Evolutionary conservation across 306 rosid species (phyloP).

Genomic region (Carpinus viminea): DNA sequence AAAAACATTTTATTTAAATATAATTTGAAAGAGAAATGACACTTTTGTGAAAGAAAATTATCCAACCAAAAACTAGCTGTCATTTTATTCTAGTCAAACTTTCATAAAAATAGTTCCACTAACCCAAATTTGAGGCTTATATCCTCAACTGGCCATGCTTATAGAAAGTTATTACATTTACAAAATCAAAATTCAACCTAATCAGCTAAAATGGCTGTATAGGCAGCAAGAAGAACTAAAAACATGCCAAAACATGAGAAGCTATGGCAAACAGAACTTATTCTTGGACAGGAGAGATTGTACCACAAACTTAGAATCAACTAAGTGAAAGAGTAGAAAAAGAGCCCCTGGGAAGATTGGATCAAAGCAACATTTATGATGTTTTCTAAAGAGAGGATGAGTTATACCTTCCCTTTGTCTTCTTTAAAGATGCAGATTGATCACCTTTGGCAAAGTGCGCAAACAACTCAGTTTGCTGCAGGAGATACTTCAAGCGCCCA

Average conservation of each 20-base stretch:
- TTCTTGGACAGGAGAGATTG: background rate
- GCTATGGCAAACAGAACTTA: background rate
- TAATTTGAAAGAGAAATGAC: background rate
- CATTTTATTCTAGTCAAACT: background rate
- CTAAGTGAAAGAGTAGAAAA: background rate
- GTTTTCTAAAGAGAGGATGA: background rate
- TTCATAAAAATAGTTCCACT: background rate
- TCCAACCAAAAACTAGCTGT: background rate
- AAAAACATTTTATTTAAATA: background rate
- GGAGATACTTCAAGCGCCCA: constrained; percentile 91
- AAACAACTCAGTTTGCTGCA: constrained; percentile 96
- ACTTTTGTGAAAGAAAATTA: background rate
- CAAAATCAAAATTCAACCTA: background rate
- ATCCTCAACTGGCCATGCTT: background rate
- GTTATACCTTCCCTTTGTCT: constrained; percentile 73
- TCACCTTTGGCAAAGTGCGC: constrained; percentile 95
- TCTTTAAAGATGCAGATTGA: constrained; percentile 74
- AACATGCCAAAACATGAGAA: background rate
- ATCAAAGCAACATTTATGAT: background rate
- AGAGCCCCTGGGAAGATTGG: background rate
- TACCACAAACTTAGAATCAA: background rate
- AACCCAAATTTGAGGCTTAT: background rate
- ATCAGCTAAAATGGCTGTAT: background rate
- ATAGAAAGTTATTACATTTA: background rate
- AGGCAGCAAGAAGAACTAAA: background rate